Conservation (phyloP, 2,329 filamentous ascomycete species). For the Exophiala sp. region DNA sequence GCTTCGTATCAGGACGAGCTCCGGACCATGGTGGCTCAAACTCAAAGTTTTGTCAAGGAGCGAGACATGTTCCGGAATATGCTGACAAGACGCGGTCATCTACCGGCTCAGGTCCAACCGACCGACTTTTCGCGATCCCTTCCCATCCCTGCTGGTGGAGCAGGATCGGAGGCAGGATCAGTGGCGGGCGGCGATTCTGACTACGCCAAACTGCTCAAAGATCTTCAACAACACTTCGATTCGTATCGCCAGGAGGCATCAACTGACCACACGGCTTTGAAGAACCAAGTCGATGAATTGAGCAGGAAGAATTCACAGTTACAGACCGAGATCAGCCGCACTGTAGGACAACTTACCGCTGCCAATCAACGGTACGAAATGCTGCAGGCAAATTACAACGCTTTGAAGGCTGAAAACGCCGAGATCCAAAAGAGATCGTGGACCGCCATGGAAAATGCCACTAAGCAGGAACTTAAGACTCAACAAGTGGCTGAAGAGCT, state of each 20-base stretch:
- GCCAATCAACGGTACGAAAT: conserved; percentile 82
- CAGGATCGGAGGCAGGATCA: conserved; percentile 44
- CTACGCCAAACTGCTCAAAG: conserved; percentile 71
- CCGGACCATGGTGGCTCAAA: conserved; percentile 70
- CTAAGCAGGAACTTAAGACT: conserved; percentile 81
- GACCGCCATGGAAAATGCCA: conserved; percentile 69
- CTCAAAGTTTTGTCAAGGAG: conserved; percentile 90
- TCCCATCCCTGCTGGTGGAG: conserved; percentile 41
- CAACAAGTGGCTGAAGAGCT: conserved; percentile 92
- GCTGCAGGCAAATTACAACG: conserved; percentile 77
- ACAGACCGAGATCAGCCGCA: conserved; percentile 72
- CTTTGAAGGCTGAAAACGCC: conserved; percentile 75
- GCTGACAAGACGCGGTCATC: conserved; percentile 68
- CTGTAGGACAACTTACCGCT: conserved; percentile 73
- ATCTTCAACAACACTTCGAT: conserved; percentile 85
- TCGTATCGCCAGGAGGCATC: conserved; percentile 79
- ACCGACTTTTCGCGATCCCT: conserved; percentile 67
- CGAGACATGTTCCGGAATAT: conserved; percentile 97
- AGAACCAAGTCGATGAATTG: conserved; percentile 75
- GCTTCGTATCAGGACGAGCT: conserved; percentile 79
- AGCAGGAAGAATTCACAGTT: conserved; percentile 75
- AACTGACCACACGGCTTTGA: conserved; percentile 72
- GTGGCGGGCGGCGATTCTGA: conserved; percentile 57
- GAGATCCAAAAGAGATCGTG: conserved; percentile 81
- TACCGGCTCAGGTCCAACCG: conserved; percentile 54